Base-by-base conservation (phyloP, 2,329 filamentous ascomycete species). In the Fusarium sarcochroum region DNA sequence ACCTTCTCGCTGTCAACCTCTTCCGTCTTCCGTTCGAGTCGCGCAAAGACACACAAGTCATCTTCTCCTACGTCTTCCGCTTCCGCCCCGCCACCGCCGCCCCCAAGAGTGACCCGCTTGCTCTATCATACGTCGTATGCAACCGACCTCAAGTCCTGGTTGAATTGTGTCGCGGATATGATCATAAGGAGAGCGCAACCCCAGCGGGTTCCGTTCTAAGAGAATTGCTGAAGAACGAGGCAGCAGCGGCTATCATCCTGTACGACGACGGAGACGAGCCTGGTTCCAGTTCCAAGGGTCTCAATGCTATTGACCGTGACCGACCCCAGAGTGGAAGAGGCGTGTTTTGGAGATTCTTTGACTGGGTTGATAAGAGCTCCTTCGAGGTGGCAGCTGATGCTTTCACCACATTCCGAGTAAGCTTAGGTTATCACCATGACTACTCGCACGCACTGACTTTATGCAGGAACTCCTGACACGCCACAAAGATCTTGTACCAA, bases 371-470 rank as follows among this genome's bases (percentile, higher is more conserved):
- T 81, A 93, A 93, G 80, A 93, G 94, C 72, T 94, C 92, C 30
- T 99, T 99, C 76, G 96, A 99, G 83, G 93, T 98, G 70, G 94
- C 94, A 74, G 95, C 96, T 32, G 96, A 99, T 83, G 95, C 96
- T 2, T 99, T 99, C 79, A 97, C 94, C 60, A 98, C 95, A 6
- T 99, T 99, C 80, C 88, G 95, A 78, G 93, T 97, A 86, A 75
- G 88, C 35, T 17, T 18, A 7, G 41, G 15, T 32, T 48, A 32
- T 18, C 41, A 9, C 23, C n/a, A 27, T 44, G 13, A 13, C 34
- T 40, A 44, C 32, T 35, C 49, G 42, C 30, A 37, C 15, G 37
- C 32, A n/a, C 63, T 70, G 58, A 71, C 59, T 21, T 15, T 37
- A 10, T 48, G 11, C 70, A 97, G 93, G 94, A 98, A 81, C 90